These are phyloP conservation scores for Penicillium sp. DNA, from an alignment of 2,329 filamentous ascomycete species.

Conservation along the genomic window DNA sequence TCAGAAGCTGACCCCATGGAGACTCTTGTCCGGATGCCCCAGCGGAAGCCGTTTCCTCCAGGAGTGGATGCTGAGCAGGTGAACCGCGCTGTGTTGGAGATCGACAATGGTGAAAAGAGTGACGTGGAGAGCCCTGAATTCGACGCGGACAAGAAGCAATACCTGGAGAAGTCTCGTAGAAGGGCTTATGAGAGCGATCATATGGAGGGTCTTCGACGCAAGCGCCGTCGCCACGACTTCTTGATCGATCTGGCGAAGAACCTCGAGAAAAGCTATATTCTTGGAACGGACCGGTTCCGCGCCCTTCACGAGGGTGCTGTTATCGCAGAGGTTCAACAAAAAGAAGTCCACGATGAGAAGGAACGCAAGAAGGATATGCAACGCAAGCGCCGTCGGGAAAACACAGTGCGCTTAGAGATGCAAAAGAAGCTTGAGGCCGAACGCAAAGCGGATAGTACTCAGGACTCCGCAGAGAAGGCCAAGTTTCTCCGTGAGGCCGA, in stretches of 20 bases:
- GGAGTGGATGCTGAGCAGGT: constrained; percentile 62
- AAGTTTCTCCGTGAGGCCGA: constrained; percentile 84
- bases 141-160: constrained; percentile 55
- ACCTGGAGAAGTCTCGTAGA: constrained; percentile 59
- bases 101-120: constrained; percentile 58
- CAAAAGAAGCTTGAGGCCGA: constrained; percentile 81
- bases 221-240: constrained; percentile 62
- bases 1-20: constrained; percentile 7
- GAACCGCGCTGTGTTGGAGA: constrained; percentile 62
- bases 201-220: constrained; percentile 64
- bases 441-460: constrained; percentile 72
- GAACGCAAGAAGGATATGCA: constrained; percentile 99
- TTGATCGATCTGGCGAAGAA: constrained; percentile 58
- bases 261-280: constrained; percentile 66
- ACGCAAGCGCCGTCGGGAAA: constrained; percentile 90
- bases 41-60: constrained; percentile 18
- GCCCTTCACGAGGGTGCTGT: constrained; percentile 77
- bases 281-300: constrained; percentile 74
- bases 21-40: constrained; percentile 7
- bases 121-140: constrained; percentile 58
- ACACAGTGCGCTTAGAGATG: constrained; percentile 84
- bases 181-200: constrained; percentile 67
- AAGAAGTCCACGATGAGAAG: constrained; percentile 90
- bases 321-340: constrained; percentile 81
- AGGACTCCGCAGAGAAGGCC: constrained; percentile 78